Evolutionary conservation across 306 rosid species (phyloP).

Genomic region (Rosa multiflora): DNA sequence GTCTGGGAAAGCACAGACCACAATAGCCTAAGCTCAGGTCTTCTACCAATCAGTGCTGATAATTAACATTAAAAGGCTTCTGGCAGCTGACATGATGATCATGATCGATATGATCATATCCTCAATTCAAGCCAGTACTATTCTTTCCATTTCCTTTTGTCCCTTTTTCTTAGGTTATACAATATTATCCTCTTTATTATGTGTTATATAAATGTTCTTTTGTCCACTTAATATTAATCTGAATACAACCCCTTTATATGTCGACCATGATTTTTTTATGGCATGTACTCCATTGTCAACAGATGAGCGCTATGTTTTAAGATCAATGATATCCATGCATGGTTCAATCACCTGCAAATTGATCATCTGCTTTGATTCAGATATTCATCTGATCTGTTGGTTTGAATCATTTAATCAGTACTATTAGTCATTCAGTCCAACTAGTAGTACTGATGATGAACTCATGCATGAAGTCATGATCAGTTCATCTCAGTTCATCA

Average conservation of each 20-base stretch:
- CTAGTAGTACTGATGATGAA: background rate
- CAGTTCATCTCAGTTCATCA: background rate
- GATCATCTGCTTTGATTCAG: background rate
- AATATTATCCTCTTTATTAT: background rate
- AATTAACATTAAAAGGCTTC: background rate
- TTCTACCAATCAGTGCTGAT: background rate
- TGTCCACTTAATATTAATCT: background rate
- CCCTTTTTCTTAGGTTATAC: too few relatives aligned
- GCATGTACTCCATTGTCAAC: background rate
- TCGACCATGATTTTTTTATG: background rate
- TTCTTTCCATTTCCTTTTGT: background rate
- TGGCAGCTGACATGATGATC: background rate
- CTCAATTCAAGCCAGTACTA: background rate
- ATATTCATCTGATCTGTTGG: background rate
- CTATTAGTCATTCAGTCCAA: background rate
- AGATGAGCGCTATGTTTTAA: background rate
- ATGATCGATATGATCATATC: background rate
- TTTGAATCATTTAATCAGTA: background rate
- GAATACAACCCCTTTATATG: background rate
- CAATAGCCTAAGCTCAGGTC: background rate
- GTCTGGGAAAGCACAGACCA: constrained; percentile 3
- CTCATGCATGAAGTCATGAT: background rate
- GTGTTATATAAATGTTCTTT: background rate
- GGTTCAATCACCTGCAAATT: background rate
- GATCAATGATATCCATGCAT: background rate